Conservation (phyloP, 331 rosid genomes). For the Dryas integrifolia region DNA sequence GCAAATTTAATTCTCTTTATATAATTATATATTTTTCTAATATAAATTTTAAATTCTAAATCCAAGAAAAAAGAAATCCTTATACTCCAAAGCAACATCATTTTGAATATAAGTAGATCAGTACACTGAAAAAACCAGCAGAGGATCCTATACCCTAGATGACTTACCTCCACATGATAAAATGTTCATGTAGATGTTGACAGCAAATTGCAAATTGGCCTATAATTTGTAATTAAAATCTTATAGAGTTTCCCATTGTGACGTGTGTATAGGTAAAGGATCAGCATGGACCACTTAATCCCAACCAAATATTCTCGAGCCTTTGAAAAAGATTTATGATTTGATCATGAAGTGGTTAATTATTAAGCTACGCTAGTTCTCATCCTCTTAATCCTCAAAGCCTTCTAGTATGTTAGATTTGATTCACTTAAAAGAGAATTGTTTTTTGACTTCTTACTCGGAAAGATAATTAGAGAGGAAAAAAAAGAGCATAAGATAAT, state of each 20-base stretch:
- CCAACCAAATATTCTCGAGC: conserved; percentile 14
- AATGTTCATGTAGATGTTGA: background rate
- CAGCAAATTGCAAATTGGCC: no score
- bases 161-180: conserved; percentile 10
- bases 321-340: background rate
- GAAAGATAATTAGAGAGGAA: background rate
- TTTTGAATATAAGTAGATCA: no score
- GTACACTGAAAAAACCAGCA: no score
- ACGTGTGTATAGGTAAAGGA: background rate
- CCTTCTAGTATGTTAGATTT: conserved; percentile 1
- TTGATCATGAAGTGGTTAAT: conserved; percentile 3
- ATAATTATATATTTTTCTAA: no score
- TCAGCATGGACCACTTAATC: conserved; percentile 24
- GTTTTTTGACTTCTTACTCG: background rate
- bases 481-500: background rate
- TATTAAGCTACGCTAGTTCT: background rate
- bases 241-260: conserved; percentile 7
- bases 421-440: conserved; percentile 7
- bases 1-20: no score
- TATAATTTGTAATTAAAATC: background rate
- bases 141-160: background rate
- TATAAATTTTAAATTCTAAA: no score
- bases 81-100: no score
- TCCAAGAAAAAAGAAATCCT: no score
- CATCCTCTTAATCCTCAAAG: background rate